These are phyloP conservation scores for Candida pseudofarinosa DNA, from an alignment of 805 yeast genomes.

Conservation along the genomic window DNA sequence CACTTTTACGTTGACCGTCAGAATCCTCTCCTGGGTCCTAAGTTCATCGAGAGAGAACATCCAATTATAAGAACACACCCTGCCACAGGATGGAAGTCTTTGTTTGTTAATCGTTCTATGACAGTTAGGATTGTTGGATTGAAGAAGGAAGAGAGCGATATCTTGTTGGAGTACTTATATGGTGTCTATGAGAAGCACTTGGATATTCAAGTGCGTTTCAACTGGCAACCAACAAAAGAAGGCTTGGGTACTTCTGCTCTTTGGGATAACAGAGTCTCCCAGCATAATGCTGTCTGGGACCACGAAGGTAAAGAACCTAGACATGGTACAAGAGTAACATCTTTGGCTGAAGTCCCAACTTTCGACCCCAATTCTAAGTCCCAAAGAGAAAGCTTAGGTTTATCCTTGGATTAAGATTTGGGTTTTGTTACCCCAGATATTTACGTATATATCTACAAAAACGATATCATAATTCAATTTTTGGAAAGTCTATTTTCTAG, in stretches of 20 bases:
- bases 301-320: slow-evolving; percentile 42
- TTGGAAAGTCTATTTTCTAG: no score
- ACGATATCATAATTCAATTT: no score
- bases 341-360: slow-evolving; percentile 52
- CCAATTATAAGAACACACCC: slow-evolving; percentile 64
- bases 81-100: slow-evolving; percentile 58
- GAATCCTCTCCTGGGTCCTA: slow-evolving; percentile 45
- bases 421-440: no score
- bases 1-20: slow-evolving; percentile 41
- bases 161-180: slow-evolving; percentile 45
- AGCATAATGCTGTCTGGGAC: slow-evolving; percentile 53
- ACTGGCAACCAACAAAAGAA: slow-evolving; percentile 41
- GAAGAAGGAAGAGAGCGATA: slow-evolving; percentile 46
- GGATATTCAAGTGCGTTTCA: slow-evolving; percentile 53
- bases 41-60: slow-evolving; percentile 51
- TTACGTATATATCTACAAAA: no score
- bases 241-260: slow-evolving; percentile 50
- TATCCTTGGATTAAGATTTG: slow-evolving; percentile 7
- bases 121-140: slow-evolving; percentile 51
- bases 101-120: slow-evolving; percentile 50
- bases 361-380: slow-evolving; percentile 48
- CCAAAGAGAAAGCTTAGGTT: slow-evolving; percentile 51
- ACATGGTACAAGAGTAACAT: slow-evolving; percentile 49
- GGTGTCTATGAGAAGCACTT: slow-evolving; percentile 46
- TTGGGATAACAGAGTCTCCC: slow-evolving; percentile 58